Evolutionary conservation across 495 filamentous ascomycete genomes (phyloP).

Genomic region (Amorphotheca resinae): DNA sequence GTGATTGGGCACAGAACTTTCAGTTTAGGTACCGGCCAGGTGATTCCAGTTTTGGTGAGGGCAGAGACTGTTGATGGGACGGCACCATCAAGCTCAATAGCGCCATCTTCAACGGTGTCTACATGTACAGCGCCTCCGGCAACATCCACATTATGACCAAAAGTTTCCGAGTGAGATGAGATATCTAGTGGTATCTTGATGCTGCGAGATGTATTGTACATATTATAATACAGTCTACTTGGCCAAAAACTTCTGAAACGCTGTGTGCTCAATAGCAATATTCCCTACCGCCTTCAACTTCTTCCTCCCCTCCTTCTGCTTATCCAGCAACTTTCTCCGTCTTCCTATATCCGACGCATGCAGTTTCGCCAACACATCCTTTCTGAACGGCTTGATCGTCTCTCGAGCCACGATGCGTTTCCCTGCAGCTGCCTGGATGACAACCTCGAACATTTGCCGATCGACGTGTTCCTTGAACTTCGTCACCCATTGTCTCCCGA

Average conservation of each 20-base stretch:
- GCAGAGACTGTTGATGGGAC: conserved; percentile 23
- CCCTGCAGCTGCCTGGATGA: conserved; percentile 87
- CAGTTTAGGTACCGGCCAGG: conserved; percentile 48
- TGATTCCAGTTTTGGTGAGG: conserved; percentile 57
- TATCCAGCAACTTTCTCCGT: conserved; percentile 79
- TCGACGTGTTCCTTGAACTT: conserved; percentile 98
- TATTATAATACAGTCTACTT: conserved; percentile 24
- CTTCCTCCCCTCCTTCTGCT: conserved; percentile 94
- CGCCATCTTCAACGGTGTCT: conserved; percentile 1
- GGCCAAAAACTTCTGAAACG: conserved; percentile 79
- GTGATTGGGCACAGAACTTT: conserved; percentile 50
- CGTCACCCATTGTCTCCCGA: conserved; percentile 77
- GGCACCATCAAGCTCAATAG: neutral
- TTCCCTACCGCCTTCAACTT: conserved; percentile 61
- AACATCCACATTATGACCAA: neutral
- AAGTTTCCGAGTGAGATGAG: neutral
- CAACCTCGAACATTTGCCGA: conserved; percentile 87
- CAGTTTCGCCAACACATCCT: conserved; percentile 85
- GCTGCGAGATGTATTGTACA: conserved; percentile 2
- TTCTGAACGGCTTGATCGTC: conserved; percentile 92
- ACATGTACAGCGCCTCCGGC: conserved; percentile 6
- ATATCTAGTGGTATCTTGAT: neutral
- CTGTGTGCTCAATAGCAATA: conserved; percentile 84
- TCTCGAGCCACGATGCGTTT: conserved; percentile 79
- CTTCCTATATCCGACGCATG: conserved; percentile 81